These are phyloP conservation scores for Mortierella sp. DNA, from an alignment of 371 early-diverging fungal species.

Conservation along the genomic window DNA sequence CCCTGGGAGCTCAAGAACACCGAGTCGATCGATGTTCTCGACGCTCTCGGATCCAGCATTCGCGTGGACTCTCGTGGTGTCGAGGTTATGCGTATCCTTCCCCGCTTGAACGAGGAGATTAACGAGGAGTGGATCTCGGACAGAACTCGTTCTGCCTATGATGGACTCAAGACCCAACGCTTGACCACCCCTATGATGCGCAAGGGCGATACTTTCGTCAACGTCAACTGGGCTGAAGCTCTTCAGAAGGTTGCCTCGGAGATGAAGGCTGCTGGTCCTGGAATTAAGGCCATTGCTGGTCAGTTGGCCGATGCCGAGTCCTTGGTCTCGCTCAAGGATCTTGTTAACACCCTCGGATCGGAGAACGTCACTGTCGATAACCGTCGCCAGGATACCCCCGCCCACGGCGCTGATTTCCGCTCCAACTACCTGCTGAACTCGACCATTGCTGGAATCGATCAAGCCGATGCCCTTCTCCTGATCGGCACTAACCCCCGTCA, in stretches of 20 bases:
- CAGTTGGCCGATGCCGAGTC: constrained; percentile 91
- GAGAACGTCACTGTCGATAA: constrained; percentile 88
- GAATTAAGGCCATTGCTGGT: constrained; percentile 92
- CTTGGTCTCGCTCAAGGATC: constrained; percentile 90
- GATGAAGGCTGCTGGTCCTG: constrained; percentile 66
- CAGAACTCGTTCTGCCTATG: constrained; percentile 96
- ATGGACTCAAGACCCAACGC: constrained; percentile 96
- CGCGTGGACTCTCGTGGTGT: constrained; percentile 96
- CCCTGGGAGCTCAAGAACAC: constrained; percentile 98
- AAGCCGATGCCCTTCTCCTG: constrained; percentile 92
- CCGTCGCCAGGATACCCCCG: constrained; percentile 64
- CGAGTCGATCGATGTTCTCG: constrained; percentile 95
- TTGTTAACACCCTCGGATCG: constrained; percentile 88
- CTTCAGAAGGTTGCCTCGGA: constrained; percentile 79
- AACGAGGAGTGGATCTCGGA: constrained; percentile 99
- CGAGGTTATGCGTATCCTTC: constrained; percentile 96
- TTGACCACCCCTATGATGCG: constrained; percentile 92
- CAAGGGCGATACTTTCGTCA: constrained; percentile 85
- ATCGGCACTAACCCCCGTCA: constrained; percentile 97
- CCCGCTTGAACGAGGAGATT: constrained; percentile 94
- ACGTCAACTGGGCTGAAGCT: constrained; percentile 90
- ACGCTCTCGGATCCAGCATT: constrained; percentile 95
- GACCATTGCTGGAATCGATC: constrained; percentile 88
- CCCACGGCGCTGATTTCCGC: constrained; percentile 85
- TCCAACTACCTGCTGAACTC: constrained; percentile 91